Evolutionary conservation across 768 basidiomycete species (phyloP).

Genomic region (Solioccasus polychromus): DNA sequence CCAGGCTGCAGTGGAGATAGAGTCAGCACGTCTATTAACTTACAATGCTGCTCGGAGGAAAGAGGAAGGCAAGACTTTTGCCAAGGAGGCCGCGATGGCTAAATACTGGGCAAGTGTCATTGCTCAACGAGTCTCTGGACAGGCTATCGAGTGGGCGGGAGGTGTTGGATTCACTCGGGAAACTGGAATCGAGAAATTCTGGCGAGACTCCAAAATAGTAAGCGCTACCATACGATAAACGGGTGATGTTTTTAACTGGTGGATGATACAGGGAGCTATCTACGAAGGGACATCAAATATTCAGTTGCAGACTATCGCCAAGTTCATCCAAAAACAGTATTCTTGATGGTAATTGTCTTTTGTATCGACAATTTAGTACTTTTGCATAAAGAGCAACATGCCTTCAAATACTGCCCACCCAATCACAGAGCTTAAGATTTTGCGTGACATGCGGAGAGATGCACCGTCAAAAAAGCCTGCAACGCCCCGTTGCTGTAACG

Average conservation of each 20-base stretch:
- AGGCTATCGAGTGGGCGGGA: conserved; percentile 95
- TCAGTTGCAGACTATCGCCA: conserved; percentile 94
- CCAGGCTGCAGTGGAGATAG: conserved; percentile 84
- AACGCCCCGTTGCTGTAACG: conserved; percentile 69
- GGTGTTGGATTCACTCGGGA: conserved; percentile 92
- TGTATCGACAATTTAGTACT: conserved; percentile 10
- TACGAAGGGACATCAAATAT: conserved; percentile 99
- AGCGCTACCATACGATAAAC: conserved; percentile 29
- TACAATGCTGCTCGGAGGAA: conserved; percentile 96
- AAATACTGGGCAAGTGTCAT: conserved; percentile 90
- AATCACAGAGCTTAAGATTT: conserved; percentile 85
- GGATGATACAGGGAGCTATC: conserved; percentile 65
- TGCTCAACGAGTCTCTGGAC: conserved; percentile 83
- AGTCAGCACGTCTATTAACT: conserved; percentile 84
- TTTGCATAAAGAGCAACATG: conserved; percentile 57
- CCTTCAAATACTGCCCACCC: conserved; percentile 93
- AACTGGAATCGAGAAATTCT: conserved; percentile 94
- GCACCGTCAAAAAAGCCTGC: conserved; percentile 84
- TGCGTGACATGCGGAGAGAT: conserved; percentile 78
- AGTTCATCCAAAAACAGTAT: conserved; percentile 83
- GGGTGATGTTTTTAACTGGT: background rate
- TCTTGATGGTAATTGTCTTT: conserved; percentile 38
- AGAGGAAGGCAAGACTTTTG: conserved; percentile 84
- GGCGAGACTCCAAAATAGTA: conserved; percentile 96
- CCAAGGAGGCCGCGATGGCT: conserved; percentile 97